phyloP scores from a whole-genome alignment of 2,329 filamentous ascomycete species.

The Emergomyces pasteurianus region DNA sequence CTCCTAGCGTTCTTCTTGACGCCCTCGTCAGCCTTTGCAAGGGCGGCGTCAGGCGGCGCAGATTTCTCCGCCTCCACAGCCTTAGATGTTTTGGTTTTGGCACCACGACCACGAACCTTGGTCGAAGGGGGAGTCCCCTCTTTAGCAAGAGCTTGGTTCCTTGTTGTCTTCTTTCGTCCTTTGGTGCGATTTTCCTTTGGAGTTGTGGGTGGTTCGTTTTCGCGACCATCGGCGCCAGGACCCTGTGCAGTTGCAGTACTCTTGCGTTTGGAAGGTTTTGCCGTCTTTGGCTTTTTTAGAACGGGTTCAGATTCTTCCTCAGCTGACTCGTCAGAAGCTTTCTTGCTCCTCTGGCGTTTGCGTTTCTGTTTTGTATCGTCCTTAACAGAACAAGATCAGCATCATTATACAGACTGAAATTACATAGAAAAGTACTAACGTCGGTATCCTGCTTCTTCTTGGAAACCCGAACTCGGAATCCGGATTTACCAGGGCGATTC shows the following conservation, averaged over 20 bases:
- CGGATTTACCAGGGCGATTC: constrained; percentile 56
- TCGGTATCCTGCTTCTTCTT: constrained; percentile 18
- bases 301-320: constrained; percentile 10
- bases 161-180: constrained; percentile 7
- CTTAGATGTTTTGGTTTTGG: constrained; percentile 9
- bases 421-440: constrained; percentile 3
- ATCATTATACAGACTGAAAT: neutral
- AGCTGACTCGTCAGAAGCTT: constrained; percentile 14
- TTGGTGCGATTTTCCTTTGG: neutral
- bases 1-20: constrained; percentile 9
- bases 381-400: constrained; percentile 12
- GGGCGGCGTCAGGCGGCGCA: too few relatives aligned
- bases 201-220: constrained; percentile 5
- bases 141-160: constrained; percentile 12
- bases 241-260: neutral
- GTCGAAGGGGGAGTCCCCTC: constrained; percentile 13
- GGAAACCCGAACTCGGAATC: constrained; percentile 42
- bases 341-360: constrained; percentile 24
- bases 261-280: constrained; percentile 6
- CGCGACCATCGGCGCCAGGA: constrained; percentile 3
- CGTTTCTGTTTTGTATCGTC: constrained; percentile 23
- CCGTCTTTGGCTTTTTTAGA: constrained; percentile 12
- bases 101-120: constrained; percentile 5
- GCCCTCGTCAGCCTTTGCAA: constrained; percentile 10
- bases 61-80: constrained; percentile 9